Evolutionary conservation across 2,329 filamentous ascomycete genomes (phyloP), one percentile per base, ranked within the genome.

Genomic region (Fusarium newnesense): DNA sequence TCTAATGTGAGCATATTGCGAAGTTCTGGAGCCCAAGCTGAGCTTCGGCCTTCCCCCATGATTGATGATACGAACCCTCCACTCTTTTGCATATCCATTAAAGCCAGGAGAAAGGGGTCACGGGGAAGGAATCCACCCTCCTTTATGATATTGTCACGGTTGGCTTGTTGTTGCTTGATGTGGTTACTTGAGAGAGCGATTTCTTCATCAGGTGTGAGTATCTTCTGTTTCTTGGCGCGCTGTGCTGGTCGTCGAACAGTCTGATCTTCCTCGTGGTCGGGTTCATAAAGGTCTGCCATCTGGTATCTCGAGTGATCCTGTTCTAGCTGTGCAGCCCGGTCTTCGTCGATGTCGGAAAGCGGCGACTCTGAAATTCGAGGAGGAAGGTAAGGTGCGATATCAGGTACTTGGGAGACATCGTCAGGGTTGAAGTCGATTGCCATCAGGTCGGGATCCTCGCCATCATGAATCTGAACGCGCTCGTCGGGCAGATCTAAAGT

Each of bases 1-100:
- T 97, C 94, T 46, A 98, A 86, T 4, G 95, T 97, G n/a, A 98
- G 86, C 77, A 99, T 90, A n/a, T 93, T 94, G 68, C 94, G 92
- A 26, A 99, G 88, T 83, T 99, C 96, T 2, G 96, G 96, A 7
- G 96, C 96, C 95, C 95, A 98, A 46, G 90, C 90, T 74, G 90
- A 88, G 75, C 91, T 92, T 72, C 93, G 91, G 42, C 92, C 93
- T 70, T 95, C 94, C 59, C 93, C 92, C 84, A 98, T 91, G 72
- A 97, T 92, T 77, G 90, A 95, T 8, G 92, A 93, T 24, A 98
- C 94, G 77, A 99, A 98, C 43, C 91, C 94, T 60, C 96, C 96
- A 60, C 89, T 94, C 84, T 93, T 95, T 81, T 98, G 96, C 88
- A 98, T 93, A 76, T 95, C 94, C 86, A 97, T 93, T 28, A 99